phyloP scores from a whole-genome alignment of 345 rosid genomes.

The Physaria fendleri region DNA sequence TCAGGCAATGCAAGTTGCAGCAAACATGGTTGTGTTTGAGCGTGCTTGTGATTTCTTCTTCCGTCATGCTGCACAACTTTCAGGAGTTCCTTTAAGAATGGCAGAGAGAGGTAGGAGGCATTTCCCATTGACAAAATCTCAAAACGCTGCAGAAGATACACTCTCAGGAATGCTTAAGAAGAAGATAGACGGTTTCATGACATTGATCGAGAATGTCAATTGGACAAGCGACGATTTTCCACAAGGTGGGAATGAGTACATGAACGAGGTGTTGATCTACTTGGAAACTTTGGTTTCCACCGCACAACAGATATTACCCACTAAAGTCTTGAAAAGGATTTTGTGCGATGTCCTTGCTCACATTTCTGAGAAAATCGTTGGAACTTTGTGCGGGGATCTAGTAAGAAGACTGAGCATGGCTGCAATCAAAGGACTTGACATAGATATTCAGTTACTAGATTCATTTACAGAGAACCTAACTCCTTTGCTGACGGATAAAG shows the following conservation, averaged over 20 bases:
- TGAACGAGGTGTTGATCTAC: constrained; percentile 87
- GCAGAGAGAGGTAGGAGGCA: constrained; percentile 94
- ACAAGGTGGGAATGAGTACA: constrained; percentile 85
- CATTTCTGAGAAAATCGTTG: constrained; percentile 80
- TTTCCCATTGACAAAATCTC: constrained; percentile 79
- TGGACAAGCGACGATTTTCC: constrained; percentile 88
- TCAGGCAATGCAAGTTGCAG: constrained; percentile 97
- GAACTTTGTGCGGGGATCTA: constrained; percentile 54
- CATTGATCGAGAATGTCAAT: constrained; percentile 83
- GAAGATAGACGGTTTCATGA: constrained; percentile 91
- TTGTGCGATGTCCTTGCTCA: constrained; percentile 73
- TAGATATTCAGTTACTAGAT: constrained; percentile 75
- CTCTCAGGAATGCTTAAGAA: constrained; percentile 84
- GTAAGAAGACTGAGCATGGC: constrained; percentile 77
- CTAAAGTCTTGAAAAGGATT: constrained; percentile 70
- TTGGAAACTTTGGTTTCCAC: constrained; percentile 88
- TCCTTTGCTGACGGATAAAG: constrained; percentile 64
- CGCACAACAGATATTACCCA: constrained; percentile 92
- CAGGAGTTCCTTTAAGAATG: constrained; percentile 88
- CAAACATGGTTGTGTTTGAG: constrained; percentile 91
- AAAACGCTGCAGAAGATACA: constrained; percentile 83
- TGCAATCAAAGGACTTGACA: constrained; percentile 77
- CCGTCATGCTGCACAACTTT: constrained; percentile 92
- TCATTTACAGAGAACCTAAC: constrained; percentile 78
- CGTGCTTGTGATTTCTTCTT: constrained; percentile 98